Percentiles rank a stretch among this genome's conserved stretches.
Conservation (phyloP, 2,329 filamentous ascomycete genomes). For the Coniochaeta sp. region DNA sequence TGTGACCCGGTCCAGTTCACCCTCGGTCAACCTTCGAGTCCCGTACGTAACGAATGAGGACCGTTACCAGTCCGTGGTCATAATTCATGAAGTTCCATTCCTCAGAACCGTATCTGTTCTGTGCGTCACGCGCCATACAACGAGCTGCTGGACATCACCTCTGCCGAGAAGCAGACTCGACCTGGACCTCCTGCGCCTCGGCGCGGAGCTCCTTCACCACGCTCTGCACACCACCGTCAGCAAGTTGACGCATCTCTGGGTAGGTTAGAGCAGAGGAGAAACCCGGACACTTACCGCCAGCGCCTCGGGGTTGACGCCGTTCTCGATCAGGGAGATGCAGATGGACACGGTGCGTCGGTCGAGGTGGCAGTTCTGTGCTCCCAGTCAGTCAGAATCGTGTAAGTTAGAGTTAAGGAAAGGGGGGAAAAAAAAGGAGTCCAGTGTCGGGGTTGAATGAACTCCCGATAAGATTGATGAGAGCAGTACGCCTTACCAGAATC, state of each 20-base stretch:
- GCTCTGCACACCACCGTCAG: conserved; percentile 28
- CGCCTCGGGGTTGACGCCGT: conserved; percentile 92
- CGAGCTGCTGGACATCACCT: conserved; percentile 14
- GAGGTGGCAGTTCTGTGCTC: conserved; percentile 76
- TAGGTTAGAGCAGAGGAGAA: background rate
- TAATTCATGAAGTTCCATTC: background rate
- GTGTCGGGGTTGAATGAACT: too few species aligned
- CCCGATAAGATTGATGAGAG: too few species aligned
- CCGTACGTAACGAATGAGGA: background rate
- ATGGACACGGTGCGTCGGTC: conserved; percentile 87
- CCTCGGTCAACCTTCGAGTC: background rate
- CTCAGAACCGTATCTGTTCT: background rate
- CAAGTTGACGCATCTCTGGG: background rate
- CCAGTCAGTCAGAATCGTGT: background rate
- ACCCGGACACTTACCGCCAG: conserved; percentile 82
- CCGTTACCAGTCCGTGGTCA: background rate
- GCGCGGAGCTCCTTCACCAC: conserved; percentile 54
- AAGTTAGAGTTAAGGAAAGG: too few species aligned
- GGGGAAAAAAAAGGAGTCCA: background rate
- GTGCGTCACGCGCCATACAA: background rate
- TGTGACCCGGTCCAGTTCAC: too few species aligned
- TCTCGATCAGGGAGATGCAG: conserved; percentile 95
- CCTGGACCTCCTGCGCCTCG: conserved; percentile 44
- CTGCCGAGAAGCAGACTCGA: conserved; percentile 25
- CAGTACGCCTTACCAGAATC: conserved; percentile 59